Conservation (phyloP, 148 eudicot genomes). For the Cornus florida region DNA sequence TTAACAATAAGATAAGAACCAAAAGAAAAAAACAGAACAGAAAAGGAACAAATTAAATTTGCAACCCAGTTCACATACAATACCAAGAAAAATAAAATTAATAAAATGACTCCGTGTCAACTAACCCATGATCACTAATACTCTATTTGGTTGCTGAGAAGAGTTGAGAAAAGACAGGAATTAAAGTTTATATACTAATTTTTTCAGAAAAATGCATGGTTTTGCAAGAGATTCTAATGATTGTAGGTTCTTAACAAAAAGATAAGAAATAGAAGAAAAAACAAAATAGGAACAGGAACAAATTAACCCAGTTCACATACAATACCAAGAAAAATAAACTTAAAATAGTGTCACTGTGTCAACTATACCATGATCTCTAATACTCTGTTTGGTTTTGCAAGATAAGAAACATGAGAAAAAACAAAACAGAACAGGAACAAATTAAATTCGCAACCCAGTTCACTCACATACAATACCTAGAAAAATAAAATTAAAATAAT, state of each 20-base stretch:
- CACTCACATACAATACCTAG: neutral
- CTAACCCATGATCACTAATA: neutral
- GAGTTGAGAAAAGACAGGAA: too few species aligned
- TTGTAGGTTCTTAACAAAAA: conserved; percentile 12
- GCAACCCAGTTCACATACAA: neutral
- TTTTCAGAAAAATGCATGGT: conserved; percentile 9
- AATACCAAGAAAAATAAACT: neutral
- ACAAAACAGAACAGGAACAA: neutral
- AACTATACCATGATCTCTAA: neutral
- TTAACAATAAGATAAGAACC: conserved; percentile 11
- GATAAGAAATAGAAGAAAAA: conserved; percentile 13
- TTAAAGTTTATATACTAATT: too few species aligned
- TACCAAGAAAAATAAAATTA: neutral
- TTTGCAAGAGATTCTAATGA: conserved; percentile 4
- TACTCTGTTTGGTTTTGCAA: neutral
- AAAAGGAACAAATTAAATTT: neutral
- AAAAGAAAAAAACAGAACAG: conserved; percentile 11
- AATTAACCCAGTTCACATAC: neutral
- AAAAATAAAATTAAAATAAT: neutral
- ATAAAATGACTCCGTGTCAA: neutral
- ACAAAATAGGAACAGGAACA: conserved; percentile 1
- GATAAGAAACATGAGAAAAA: conserved; percentile 15
- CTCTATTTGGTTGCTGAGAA: neutral
- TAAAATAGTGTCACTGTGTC: neutral
- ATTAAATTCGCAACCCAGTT: neutral